These are phyloP conservation scores for Syzygium aromaticum DNA, from an alignment of 345 rosid genomes.

Conservation along the genomic window DNA sequence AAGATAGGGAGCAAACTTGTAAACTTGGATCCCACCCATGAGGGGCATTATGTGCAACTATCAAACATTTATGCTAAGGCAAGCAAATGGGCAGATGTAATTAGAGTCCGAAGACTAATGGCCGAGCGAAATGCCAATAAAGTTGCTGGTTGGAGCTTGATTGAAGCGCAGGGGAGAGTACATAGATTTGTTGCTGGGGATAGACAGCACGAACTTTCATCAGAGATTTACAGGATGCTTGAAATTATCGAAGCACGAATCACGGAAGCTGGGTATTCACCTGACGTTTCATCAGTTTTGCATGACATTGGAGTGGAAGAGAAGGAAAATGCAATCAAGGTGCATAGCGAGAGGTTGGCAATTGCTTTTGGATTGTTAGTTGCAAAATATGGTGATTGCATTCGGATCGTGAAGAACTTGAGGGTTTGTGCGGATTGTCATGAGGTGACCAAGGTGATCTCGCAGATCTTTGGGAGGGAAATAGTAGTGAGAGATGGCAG, in stretches of 20 bases:
- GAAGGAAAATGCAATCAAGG: slow-evolving; percentile 13
- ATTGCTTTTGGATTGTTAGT: slow-evolving; percentile 21
- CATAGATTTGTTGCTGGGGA: slow-evolving; percentile 20
- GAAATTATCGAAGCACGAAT: slow-evolving; percentile 9
- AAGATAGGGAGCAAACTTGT: slow-evolving; percentile 9
- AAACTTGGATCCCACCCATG: slow-evolving; percentile 10
- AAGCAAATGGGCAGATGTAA: slow-evolving; percentile 17
- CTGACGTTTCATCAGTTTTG: slow-evolving; percentile 9
- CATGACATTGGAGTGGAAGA: slow-evolving; percentile 26
- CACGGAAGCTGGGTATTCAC: slow-evolving; percentile 16
- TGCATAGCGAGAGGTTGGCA: slow-evolving; percentile 24
- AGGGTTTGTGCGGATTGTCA: slow-evolving; percentile 21
- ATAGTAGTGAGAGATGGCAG: slow-evolving; percentile 26
- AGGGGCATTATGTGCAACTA: slow-evolving; percentile 22
- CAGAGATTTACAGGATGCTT: slow-evolving; percentile 16
- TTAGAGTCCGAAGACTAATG: slow-evolving; percentile 15
- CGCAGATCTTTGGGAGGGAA: slow-evolving; percentile 9
- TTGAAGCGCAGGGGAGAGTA: slow-evolving; percentile 13
- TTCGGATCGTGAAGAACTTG: slow-evolving; percentile 19
- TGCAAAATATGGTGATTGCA: not conserved
- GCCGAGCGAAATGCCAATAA: slow-evolving; percentile 5
- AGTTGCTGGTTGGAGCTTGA: slow-evolving; percentile 21
- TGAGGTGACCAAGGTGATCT: slow-evolving; percentile 17
- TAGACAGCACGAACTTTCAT: slow-evolving; percentile 4
- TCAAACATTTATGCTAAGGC: slow-evolving; percentile 19